phyloP scores from a whole-genome alignment of 371 early-diverging fungal genomes.

The Entomophthora muscae region DNA sequence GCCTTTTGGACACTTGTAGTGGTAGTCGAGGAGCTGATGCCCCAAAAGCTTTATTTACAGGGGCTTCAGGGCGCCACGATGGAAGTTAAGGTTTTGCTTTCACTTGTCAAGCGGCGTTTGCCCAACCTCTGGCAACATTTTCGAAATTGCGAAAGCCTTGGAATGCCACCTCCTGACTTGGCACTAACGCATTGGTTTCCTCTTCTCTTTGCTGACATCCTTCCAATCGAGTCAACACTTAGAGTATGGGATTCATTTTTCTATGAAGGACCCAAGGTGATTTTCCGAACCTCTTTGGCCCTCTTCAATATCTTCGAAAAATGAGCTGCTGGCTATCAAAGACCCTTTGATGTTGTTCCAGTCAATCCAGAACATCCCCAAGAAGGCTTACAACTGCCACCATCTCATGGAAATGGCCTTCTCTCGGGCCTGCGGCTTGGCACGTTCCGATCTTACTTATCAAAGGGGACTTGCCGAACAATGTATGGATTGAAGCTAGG shows the following conservation, averaged over 20 bases:
- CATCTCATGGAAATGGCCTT: slow-evolving; percentile 3
- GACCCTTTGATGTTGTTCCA: slow-evolving; percentile 49
- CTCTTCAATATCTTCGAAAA: slow-evolving; percentile 30
- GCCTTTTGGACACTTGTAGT: slow-evolving; percentile 69
- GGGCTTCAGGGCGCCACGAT: slow-evolving; percentile 57
- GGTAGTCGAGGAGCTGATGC: slow-evolving; percentile 49
- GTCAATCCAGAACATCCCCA: slow-evolving; percentile 20
- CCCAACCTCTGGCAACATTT: slow-evolving; percentile 36
- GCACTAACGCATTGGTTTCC: slow-evolving; percentile 72
- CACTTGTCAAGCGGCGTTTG: slow-evolving; percentile 31
- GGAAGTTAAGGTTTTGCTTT: slow-evolving; percentile 55
- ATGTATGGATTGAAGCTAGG: no score
- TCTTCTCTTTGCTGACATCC: slow-evolving; percentile 54
- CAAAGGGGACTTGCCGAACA: no score
- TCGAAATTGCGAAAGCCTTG: slow-evolving; percentile 22
- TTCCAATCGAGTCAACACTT: slow-evolving; percentile 58
- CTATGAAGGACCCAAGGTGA: slow-evolving; percentile 62
- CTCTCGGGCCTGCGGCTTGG: neutral
- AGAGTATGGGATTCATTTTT: slow-evolving; percentile 75
- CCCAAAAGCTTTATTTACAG: slow-evolving; percentile 56
- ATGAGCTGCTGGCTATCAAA: slow-evolving; percentile 28
- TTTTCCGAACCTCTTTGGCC: slow-evolving; percentile 60
- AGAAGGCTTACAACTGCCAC: neutral
- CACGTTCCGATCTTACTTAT: no score
- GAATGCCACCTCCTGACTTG: slow-evolving; percentile 46